phyloP scores from a whole-genome alignment of 2,329 filamentous ascomycete species.

The Nemania diffusa region DNA sequence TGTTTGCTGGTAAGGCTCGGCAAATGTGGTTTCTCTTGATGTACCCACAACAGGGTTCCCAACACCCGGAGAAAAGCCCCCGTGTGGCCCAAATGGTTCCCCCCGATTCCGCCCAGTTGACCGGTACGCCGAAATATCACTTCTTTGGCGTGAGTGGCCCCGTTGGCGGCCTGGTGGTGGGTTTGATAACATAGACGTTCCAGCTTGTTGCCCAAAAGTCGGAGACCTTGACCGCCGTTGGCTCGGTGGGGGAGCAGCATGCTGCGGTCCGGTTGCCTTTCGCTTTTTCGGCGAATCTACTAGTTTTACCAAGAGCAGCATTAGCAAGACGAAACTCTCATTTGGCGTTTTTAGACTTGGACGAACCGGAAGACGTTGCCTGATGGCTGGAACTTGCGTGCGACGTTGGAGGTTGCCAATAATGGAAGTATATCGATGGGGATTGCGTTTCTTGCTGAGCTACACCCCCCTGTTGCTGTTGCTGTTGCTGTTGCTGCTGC shows the following conservation, averaged over 20 bases:
- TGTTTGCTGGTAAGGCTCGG: conserved; percentile 47
- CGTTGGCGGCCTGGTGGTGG: conserved; percentile 64
- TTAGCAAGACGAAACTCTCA: conserved; percentile 55
- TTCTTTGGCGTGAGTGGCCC: conserved; percentile 72
- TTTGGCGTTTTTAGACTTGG: conserved; percentile 61
- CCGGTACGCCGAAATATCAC: conserved; percentile 67
- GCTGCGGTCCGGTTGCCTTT: conserved; percentile 72
- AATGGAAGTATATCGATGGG: conserved; percentile 87
- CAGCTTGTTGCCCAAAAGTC: conserved; percentile 62
- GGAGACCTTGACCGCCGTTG: conserved; percentile 62
- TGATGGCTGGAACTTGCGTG: conserved; percentile 73
- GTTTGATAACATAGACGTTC: conserved; percentile 61
- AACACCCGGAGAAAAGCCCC: conserved; percentile 53
- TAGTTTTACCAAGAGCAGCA: conserved; percentile 64
- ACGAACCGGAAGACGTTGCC: conserved; percentile 80
- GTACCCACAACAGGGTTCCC: conserved; percentile 42
- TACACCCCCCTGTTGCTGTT: conserved; percentile 58
- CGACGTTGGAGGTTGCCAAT: conserved; percentile 85
- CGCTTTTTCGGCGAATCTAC: conserved; percentile 85
- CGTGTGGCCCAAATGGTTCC: conserved; percentile 50
- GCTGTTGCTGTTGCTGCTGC: conserved; percentile 54
- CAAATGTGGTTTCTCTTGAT: conserved; percentile 50
- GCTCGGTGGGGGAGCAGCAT: conserved; percentile 58
- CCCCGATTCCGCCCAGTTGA: conserved; percentile 53
- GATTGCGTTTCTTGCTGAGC: conserved; percentile 73